These are phyloP conservation scores for Trametes villosa DNA, from an alignment of 768 basidiomycete species.

Conservation along the genomic window DNA sequence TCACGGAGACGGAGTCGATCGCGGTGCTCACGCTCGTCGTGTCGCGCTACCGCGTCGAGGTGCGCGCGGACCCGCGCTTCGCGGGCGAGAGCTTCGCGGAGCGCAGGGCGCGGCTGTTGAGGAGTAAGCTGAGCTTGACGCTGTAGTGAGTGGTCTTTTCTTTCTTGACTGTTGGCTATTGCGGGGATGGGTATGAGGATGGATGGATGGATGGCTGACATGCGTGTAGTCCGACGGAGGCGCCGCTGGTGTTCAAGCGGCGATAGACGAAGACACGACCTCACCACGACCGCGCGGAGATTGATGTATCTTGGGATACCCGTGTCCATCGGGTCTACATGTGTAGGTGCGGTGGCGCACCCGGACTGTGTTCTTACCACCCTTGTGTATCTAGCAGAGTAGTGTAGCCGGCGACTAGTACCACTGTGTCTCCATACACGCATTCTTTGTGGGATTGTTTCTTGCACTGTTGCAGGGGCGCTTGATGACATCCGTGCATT, in stretches of 20 bases:
- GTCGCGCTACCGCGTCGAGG: slow-evolving; percentile 48
- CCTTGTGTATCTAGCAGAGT: too few relatives aligned
- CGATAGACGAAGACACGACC: too few relatives aligned
- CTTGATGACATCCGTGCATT: too few relatives aligned
- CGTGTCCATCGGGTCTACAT: too few relatives aligned
- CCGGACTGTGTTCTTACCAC: too few relatives aligned
- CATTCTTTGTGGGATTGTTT: too few relatives aligned
- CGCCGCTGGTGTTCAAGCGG: slow-evolving; percentile 41
- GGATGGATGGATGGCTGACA: neutral
- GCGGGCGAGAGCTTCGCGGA: slow-evolving; percentile 50
- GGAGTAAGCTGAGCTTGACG: slow-evolving; percentile 42
- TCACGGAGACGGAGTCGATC: slow-evolving; percentile 52
- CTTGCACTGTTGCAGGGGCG: too few relatives aligned
- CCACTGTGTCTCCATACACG: too few relatives aligned
- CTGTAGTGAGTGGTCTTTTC: slow-evolving; percentile 44
- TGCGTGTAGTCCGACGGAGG: slow-evolving; percentile 33
- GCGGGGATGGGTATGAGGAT: neutral
- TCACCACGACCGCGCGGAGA: too few relatives aligned
- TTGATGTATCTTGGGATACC: too few relatives aligned
- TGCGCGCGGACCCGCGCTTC: slow-evolving; percentile 56
- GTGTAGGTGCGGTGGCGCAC: too few relatives aligned
- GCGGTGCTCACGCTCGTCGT: slow-evolving; percentile 56
- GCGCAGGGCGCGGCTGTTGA: slow-evolving; percentile 47
- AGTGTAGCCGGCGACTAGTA: too few relatives aligned
- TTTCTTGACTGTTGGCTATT: neutral